Base-by-base conservation (phyloP, 2,329 filamentous ascomycete genomes). In the Xylaria hypoxylon region DNA sequence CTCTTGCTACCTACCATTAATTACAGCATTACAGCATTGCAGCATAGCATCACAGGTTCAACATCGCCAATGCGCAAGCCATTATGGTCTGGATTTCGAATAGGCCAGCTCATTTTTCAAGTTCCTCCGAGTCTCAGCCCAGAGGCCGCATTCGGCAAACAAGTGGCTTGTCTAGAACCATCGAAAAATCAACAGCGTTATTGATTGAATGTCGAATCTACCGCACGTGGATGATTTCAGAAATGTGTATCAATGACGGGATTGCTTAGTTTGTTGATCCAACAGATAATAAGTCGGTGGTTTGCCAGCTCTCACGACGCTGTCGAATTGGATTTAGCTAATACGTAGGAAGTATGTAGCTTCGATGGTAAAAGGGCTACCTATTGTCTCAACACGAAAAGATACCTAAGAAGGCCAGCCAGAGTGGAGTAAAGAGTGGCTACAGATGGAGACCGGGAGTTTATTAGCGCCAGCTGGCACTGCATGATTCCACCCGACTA, bases 391-490 rank as follows among this genome's bases (percentile, higher is more conserved):
- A 8, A 8, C 28, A 31, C 28, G 28, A 8, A 31, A 8, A 31
- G 28, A 31, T 31, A 31, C 5, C 28, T 8, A 31, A 31, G 28
- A 31, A 5, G 2, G 28, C 28, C 28, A 31, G 8, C 8, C 28
- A 31, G 28, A 31, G 28, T 31, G 8, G 28, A 31, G 28, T 31
- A 31, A 31, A 31, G 28, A 31, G 28, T 31, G 8, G 5, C 28
- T 31, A 31, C 28, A 8, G 28, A 31, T 31, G 28, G 28, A 31
- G 28, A 31, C 28, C 33, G 11, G 33, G 8, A 38, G 35, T n/a
- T 56, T 33, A 53, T 26, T 42, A 57, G 57, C 24, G 56, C 64
- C 64, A 67, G 64, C 61, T 67, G 65, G 42, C 51, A 42, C 38
- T 33, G 26, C 50, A 7, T 47, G 38, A 35, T 31, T 17, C 6